Percentiles rank a stretch among this genome's conserved stretches.
Conservation (phyloP, 805 yeast species). For the Metschnikowia cerradonensis region DNA sequence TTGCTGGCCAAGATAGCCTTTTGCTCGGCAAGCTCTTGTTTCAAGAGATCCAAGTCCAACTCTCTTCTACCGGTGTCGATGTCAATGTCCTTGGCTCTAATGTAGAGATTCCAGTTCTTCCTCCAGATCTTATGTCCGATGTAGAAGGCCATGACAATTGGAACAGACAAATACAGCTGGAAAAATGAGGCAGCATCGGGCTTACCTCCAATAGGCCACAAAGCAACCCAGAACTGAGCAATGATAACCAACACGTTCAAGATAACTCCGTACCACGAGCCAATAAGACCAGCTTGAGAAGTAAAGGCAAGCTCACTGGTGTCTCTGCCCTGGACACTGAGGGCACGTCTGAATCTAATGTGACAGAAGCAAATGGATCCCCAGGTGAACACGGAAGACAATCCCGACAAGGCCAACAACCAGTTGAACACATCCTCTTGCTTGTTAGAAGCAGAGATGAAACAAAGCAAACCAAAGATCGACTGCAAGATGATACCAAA, state of each 20-base stretch:
- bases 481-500: slow-evolving; percentile 32
- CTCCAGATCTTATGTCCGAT: slow-evolving; percentile 55
- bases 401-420: slow-evolving; percentile 25
- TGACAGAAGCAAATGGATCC: slow-evolving; percentile 24
- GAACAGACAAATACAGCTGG: slow-evolving; percentile 59
- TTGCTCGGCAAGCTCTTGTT: slow-evolving; percentile 52
- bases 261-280: slow-evolving; percentile 49
- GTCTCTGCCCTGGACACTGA: slow-evolving; percentile 20
- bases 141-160: slow-evolving; percentile 56
- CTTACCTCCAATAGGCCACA: slow-evolving; percentile 50
- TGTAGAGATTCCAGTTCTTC: slow-evolving; percentile 28
- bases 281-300: slow-evolving; percentile 50
- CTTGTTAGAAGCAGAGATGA: slow-evolving; percentile 45
- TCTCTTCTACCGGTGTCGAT: slow-evolving; percentile 38
- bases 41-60: slow-evolving; percentile 35
- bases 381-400: slow-evolving; percentile 29
- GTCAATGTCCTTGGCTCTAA: slow-evolving; percentile 32
- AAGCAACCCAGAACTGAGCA: slow-evolving; percentile 65
- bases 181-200: slow-evolving; percentile 44
- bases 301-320: slow-evolving; percentile 48
- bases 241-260: slow-evolving; percentile 48
- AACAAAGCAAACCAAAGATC: slow-evolving; percentile 55
- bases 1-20: slow-evolving; percentile 44
- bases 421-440: slow-evolving; percentile 23
- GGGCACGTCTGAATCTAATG: slow-evolving; percentile 25